These are phyloP conservation scores for Lecanicillium sp. DNA, from an alignment of 2,329 filamentous ascomycete genomes.

Conservation along the genomic window DNA sequence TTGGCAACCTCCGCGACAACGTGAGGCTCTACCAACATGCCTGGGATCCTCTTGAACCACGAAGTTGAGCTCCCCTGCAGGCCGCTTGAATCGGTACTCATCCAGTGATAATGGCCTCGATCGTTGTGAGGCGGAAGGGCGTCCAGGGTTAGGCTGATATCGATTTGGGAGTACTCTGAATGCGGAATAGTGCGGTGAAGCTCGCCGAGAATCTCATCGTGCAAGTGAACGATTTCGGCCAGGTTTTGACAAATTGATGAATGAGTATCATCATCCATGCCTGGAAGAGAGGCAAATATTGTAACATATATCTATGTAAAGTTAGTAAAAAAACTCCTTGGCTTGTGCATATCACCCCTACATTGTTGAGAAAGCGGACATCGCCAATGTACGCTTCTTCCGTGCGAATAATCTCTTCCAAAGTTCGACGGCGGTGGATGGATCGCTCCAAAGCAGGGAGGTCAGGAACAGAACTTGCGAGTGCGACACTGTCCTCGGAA, in stretches of 20 bases:
- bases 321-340: slow-evolving; percentile 13
- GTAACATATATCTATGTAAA: slow-evolving; percentile 61
- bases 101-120: slow-evolving; percentile 36
- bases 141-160: slow-evolving; percentile 14
- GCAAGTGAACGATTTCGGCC: slow-evolving; percentile 71
- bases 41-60: slow-evolving; percentile 39
- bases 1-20: slow-evolving; percentile 54
- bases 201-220: slow-evolving; percentile 72
- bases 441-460: slow-evolving; percentile 64
- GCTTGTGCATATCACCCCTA: slow-evolving; percentile 33
- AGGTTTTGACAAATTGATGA: slow-evolving; percentile 73
- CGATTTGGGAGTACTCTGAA: slow-evolving; percentile 51
- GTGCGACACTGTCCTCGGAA: slow-evolving; percentile 57
- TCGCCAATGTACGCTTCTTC: slow-evolving; percentile 88
- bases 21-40: slow-evolving; percentile 50
- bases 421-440: slow-evolving; percentile 65
- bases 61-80: slow-evolving; percentile 21
- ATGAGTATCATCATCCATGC: slow-evolving; percentile 55
- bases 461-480: slow-evolving; percentile 54
- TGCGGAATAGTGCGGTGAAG: slow-evolving; percentile 65
- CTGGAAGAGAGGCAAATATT: slow-evolving; percentile 63
- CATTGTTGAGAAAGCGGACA: slow-evolving; percentile 78
- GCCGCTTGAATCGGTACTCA: slow-evolving; percentile 38
- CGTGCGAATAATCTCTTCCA: slow-evolving; percentile 79
- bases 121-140: too few relatives aligned